Evolutionary conservation across 1,139 yeast genomes (phyloP).

Genomic region (Casaregolazyma lundiana): DNA sequence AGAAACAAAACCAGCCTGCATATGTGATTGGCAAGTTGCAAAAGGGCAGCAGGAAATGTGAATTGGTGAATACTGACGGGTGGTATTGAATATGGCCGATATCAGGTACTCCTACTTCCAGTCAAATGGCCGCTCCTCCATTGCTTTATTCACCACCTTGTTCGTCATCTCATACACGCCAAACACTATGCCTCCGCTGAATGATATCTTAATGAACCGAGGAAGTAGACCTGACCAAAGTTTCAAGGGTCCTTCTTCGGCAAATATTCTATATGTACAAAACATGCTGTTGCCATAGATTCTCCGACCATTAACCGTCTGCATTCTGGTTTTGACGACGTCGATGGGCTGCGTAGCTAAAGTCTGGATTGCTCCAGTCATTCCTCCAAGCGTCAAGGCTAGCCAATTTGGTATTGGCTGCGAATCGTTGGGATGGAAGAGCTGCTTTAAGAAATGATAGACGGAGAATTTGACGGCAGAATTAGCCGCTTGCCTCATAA

Average conservation of each 20-base stretch:
- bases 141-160: slow-evolving; percentile 35
- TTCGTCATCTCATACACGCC: slow-evolving; percentile 45
- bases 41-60: slow-evolving; percentile 56
- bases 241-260: slow-evolving; percentile 57
- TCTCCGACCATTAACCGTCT: slow-evolving; percentile 59
- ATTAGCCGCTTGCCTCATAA: slow-evolving; percentile 71
- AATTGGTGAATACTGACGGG: slow-evolving; percentile 57
- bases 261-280: slow-evolving; percentile 67
- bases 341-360: slow-evolving; percentile 87
- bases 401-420: slow-evolving; percentile 25
- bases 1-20: slow-evolving; percentile 68
- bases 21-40: slow-evolving; percentile 73
- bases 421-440: slow-evolving; percentile 34
- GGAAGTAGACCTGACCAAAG: slow-evolving; percentile 83
- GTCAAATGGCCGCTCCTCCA: slow-evolving; percentile 49
- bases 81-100: slow-evolving; percentile 41
- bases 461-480: slow-evolving; percentile 82
- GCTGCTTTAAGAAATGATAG: slow-evolving; percentile 70
- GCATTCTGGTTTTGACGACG: slow-evolving; percentile 84
- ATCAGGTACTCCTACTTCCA: slow-evolving; percentile 18
- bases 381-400: slow-evolving; percentile 29
- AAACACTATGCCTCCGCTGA: slow-evolving; percentile 76
- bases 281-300: slow-evolving; percentile 60
- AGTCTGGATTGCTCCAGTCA: slow-evolving; percentile 62
- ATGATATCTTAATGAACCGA: slow-evolving; percentile 68